Base-by-base conservation (phyloP, 371 early-diverging fungal species). In the Catenaria anguillulae region DNA sequence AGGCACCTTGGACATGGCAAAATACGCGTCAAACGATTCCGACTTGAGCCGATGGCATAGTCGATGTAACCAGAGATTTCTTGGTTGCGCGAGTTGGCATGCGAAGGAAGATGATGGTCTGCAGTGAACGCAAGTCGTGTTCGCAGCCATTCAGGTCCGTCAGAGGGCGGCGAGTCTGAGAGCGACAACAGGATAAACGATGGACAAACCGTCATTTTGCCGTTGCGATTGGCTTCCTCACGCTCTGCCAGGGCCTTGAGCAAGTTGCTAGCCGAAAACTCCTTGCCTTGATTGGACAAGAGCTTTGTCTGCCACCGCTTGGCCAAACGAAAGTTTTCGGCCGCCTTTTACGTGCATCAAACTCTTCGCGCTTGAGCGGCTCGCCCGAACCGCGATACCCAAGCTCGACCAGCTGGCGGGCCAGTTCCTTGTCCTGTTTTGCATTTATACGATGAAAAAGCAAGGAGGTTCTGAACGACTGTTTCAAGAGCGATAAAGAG, bases 41-140 rank as follows among this genome's bases (percentile, higher is more conserved):
- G 71, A 70, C 56, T 79, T 77, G 45, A 79, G 64, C 4, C 80
- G 72, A 62, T 76, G 70, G 78, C 75, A 60, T 77, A 78, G 70
- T 79, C 80, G 35, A 79, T 78, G 68, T 78, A 77, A 2, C 80
- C 78, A 36, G 67, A 66, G 19, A 79, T 73, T 60, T 79, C 80
- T 58, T 78, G 80, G 24, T 64, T 63, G 58, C 72, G 73, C 23
- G 61, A 24, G 64, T 78, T 79, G 37, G 54, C 2, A 77, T 76
- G 15, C 79, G 64, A 36, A 79, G 68, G 65, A 79, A 79, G 35
- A 79, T 70, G 45, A 79, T 79, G 17, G 71, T 65, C 78, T 77
- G 48, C 19, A 40, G 5, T 17, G 17, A 40, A 40, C n/a, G n/a
- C n/a, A n/a, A n/a, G n/a, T n/a, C n/a, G 24, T n/a, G 46, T 68